Percentiles rank a stretch among this genome's conserved stretches.
Conservation (phyloP, 2,329 filamentous ascomycete species). For the Nannizzia gypsea region DNA sequence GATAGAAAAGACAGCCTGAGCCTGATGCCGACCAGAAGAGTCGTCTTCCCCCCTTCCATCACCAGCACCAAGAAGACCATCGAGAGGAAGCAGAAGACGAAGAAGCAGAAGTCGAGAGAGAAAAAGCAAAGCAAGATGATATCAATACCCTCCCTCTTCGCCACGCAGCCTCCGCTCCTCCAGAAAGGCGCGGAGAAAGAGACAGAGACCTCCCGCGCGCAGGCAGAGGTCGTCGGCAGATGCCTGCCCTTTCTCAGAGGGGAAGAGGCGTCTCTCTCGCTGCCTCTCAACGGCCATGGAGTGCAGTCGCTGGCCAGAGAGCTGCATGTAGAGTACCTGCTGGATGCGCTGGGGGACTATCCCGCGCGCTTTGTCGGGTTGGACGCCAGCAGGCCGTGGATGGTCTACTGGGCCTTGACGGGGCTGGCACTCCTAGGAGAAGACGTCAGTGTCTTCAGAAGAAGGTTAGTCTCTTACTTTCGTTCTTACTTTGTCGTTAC, state of each 20-base stretch:
- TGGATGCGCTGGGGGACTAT: conserved; percentile 44
- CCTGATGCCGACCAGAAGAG: no score
- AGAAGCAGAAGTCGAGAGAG: neutral
- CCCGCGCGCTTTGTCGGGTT: conserved; percentile 59
- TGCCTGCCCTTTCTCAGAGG: conserved; percentile 56
- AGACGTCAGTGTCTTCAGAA: conserved; percentile 39
- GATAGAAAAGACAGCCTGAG: no score
- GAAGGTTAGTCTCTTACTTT: neutral
- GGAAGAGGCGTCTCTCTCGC: conserved; percentile 29
- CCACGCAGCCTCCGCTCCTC: conserved; percentile 46
- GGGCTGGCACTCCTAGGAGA: conserved; percentile 65
- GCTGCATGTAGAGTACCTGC: conserved; percentile 40
- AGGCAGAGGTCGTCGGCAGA: conserved; percentile 56
- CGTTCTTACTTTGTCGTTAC: no score
- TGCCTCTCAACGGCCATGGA: conserved; percentile 54
- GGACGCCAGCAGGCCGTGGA: conserved; percentile 85
- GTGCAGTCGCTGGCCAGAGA: conserved; percentile 61
- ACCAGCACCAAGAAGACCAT: neutral
- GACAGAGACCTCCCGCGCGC: conserved; percentile 56
- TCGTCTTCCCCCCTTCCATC: neutral
- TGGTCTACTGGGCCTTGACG: conserved; percentile 82
- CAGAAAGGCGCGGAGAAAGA: conserved; percentile 54
- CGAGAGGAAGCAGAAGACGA: conserved; percentile 9
- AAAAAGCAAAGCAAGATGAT: conserved; percentile 13
- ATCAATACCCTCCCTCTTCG: conserved; percentile 31